Base-by-base conservation (phyloP, 176 grass and related monocot species). In the Triticum turgidum region DNA sequence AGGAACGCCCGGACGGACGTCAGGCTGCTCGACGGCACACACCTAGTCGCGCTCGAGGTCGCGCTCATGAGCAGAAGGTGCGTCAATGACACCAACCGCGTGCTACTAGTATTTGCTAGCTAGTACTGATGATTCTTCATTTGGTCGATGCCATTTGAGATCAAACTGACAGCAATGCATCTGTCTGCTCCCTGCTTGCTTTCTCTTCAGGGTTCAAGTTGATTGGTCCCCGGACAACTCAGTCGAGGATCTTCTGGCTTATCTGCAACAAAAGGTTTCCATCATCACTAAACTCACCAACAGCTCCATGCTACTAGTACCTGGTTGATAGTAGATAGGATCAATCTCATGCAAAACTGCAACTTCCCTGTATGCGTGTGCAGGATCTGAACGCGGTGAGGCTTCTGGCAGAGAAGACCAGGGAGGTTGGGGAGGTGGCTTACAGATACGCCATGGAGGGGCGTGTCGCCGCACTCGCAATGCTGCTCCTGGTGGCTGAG, bases 401-500 rank as follows among this genome's bases (percentile, higher is more conserved):
- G 67, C 68, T 90, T 61, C 82, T 93, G 37, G 91, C 82, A 74
- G 88, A 88, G 82, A 93, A 75, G 86, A 93, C 91, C 25, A 86
- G 66, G 21, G 79, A 83, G 49, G 30, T 76, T 54, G 91, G 82
- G 7, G 91, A 88, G 71, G 79, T 93, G 54, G 88, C 86, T 13
- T 76, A 93, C n/a, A 86, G 42, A 47, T 83, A 85, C 73, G 88
- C 91, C 70, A 93, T 90, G 78, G 88, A 88, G 35, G 91, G 88
- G 42, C 51, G 49, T 80, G 82, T 83, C 24, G 47, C 79, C 41
- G 29, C 47, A 21, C 80, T 90, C 59, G 74, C 88, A 44, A 87
- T 89, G 79, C 83, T 93, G 61, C 88, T 93, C 76, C 73, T 93
- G n/a, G 91, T 86, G 74, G 80, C 79, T 52, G 79, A 90, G 66